Base-by-base conservation (phyloP, 2,329 filamentous ascomycete species). In the Fusarium torulosum region DNA sequence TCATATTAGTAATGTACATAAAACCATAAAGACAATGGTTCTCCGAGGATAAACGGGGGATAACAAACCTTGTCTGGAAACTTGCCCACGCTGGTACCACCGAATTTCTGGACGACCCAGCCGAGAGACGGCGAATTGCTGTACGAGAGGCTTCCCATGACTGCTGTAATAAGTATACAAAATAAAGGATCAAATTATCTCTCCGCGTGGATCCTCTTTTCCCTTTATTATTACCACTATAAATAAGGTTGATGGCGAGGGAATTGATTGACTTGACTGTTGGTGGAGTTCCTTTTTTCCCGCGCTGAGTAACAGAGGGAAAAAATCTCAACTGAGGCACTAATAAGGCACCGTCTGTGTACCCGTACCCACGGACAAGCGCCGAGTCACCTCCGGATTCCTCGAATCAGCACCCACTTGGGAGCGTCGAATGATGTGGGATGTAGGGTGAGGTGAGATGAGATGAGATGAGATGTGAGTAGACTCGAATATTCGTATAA, bases 71-170 rank as follows among this genome's bases (percentile, higher is more conserved):
- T 90, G 71, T 88, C 86, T 52, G 94, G 90, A 74, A 97, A 97
- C 81, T 98, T 98, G 73, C 95, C 96, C 51, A 98, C 92, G 76
- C 93, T 97, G 52, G 95, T 99, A 51, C 95, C 95, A 66, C 94
- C 94, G 79, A 97, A 97, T 80, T 97, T 97, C 79, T 97, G 94
- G 50, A 97, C 91, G 29, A 97, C 85, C 94, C 94, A 97, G 70
- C 84, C 84, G 67, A 83, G 81, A 45, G 74, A 72, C 54, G 77
- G 74, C 47, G 76, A 72, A 69, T 82, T 82, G 68, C 67, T 73
- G 61, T 75, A 67, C 40, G 72, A 71, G 17, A 74, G 74, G 63
- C 74, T 75, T 54, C 74, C 77, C 78, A 79, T 79, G 42, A 43
- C 56, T 59, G 66, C 46, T 47, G 10, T 29, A 20, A 20, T 15